Base-by-base conservation (phyloP, 2,329 filamentous ascomycete species). In the Clarireedia paspali region DNA sequence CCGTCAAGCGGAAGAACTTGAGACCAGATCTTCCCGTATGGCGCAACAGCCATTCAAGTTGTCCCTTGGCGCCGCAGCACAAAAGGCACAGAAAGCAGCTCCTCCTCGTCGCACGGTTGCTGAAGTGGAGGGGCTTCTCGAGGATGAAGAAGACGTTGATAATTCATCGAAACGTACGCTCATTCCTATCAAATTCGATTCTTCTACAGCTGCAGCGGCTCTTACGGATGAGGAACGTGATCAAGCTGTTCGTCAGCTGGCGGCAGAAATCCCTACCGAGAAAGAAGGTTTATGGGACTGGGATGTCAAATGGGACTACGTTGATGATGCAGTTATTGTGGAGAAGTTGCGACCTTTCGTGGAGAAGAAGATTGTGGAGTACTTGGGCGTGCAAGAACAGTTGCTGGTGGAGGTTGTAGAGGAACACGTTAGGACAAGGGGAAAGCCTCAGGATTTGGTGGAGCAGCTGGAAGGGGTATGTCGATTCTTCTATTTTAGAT, bases 301-400 rank as follows among this genome's bases (percentile, higher is more conserved):
- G 89, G 76, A 87, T 17, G 84, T 99, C 70, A 88, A 91, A 65
- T 99, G 94, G 94, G 87, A 95, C 51, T 89, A 85, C 72, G 79
- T 99, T 69, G 89, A 95, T 68, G 87, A 94, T 59, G 77, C 80
- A 15, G 80, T 94, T 44, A 83, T 97, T 58, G 81, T 83, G 59
- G 88, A 95, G 61, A 91, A 96, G 70, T 82, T 99, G 64, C 84
- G 88, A 67, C 91, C 92, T 30, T 99, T 96, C 74, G 89, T 97
- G 56, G 91, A 96, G 76, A 95, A 95, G 81, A 99, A 97, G 79
- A 89, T 97, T 64, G 87, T 99, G 59, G 94, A 99, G 72, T 95
- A 94, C 66, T 80, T 99, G 49, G 95, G 95, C 58, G 88, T 99
- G 57, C 91, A 97, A 73, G 94, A 99, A 71, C 89, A 97, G 73